Evolutionary conservation across 495 filamentous ascomycete genomes (phyloP), one percentile per base, ranked within the genome.

Genomic region (Penicillium coprophilum): DNA sequence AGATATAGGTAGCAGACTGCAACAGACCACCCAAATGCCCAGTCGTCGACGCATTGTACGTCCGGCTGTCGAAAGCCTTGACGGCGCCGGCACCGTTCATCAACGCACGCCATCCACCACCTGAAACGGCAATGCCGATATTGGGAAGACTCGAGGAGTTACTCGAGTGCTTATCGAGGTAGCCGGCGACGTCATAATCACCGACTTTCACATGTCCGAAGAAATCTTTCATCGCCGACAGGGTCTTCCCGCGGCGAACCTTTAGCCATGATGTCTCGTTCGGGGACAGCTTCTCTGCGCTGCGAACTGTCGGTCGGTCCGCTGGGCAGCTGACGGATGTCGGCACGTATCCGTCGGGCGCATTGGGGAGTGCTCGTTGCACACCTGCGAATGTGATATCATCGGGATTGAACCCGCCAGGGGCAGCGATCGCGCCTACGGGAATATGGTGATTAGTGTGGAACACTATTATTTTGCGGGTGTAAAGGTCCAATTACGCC

Each of bases 11-110:
- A 3, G 87, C 72, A 1, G 87, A 79, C 76, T 97, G 93, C 34
- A 97, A 75, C 51, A 97, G 71, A 15, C 92, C 92, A 53, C 94
- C 92, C 41, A 97, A 76, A 43, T 89, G 86, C 1, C 92, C 92
- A 3, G 69, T 57, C 5, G 68, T 70, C 0, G 86, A 90, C 2
- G 87, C 73, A 50, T 87, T 88, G 0, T 74, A 67, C 0, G 89
- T 91, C 10, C 93, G 82, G 60, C 74, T 82, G 64, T 97, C 93
- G 43, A 92, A 92, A 1, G 93, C 94, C 55, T 89, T 86, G 24
- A 97, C 59, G 27, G 87, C 88, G 40, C 93, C 93, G n/a, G 87
- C 93, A 17, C 92, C 93, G 63, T 88, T 96, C 78, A 94, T 74
- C 69, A 96, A 71, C 1, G 93, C 93, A 55, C 94, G 80, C 68